Percentiles rank a stretch among this genome's conserved stretches.
These are phyloP conservation scores for Zelopaecilomyces penicillatus DNA, from an alignment of 2,329 filamentous ascomycete species.

Conservation along the genomic window DNA sequence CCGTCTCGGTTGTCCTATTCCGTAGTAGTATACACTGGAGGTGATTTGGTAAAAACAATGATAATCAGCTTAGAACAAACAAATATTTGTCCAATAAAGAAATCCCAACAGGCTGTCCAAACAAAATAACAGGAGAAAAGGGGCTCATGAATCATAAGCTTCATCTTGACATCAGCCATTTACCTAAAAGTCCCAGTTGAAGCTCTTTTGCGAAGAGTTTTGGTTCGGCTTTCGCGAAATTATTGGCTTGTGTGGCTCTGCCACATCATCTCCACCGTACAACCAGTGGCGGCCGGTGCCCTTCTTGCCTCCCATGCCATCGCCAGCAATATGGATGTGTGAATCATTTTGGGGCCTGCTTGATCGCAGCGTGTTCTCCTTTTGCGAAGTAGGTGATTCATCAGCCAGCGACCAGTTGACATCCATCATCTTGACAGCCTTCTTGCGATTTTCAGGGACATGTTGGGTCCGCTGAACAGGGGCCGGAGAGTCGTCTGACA, in stretches of 20 bases:
- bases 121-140: slow-evolving; percentile 6
- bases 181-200: slow-evolving; percentile 41
- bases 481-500: slow-evolving; percentile 59
- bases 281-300: slow-evolving; percentile 48
- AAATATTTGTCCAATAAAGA: no score
- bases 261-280: slow-evolving; percentile 45
- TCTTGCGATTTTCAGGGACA: slow-evolving; percentile 52
- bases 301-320: slow-evolving; percentile 57
- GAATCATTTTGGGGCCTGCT: slow-evolving; percentile 12
- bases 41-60: no score
- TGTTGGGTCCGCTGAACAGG: slow-evolving; percentile 33
- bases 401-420: slow-evolving; percentile 52
- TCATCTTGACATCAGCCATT: slow-evolving; percentile 20
- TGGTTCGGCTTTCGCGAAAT: slow-evolving; percentile 28
- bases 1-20: no score
- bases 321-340: slow-evolving; percentile 40
- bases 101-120: slow-evolving; percentile 5
- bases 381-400: slow-evolving; percentile 42
- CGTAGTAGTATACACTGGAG: no score
- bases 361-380: slow-evolving; percentile 26
- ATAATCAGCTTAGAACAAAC: neutral
- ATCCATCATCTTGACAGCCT: slow-evolving; percentile 67
- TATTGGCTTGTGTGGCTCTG: slow-evolving; percentile 24
- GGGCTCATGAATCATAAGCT: slow-evolving; percentile 26
- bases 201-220: slow-evolving; percentile 24